Evolutionary conservation across 352 stramenopile species (phyloP), one percentile per base, ranked within the genome.

Genomic region (Globisporangium orthogonon): DNA sequence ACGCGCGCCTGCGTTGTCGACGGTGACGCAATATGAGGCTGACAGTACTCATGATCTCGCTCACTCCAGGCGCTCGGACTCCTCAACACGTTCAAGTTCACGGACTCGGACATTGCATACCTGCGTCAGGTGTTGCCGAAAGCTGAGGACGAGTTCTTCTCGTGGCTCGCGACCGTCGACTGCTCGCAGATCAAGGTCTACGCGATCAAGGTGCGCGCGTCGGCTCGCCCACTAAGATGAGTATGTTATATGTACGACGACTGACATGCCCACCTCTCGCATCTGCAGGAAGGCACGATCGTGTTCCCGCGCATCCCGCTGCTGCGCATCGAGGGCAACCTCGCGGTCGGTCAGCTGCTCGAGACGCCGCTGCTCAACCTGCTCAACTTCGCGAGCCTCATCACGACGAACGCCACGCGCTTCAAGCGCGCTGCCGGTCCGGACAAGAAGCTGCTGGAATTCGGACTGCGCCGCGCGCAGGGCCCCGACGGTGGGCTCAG

Each of bases 281-380:
- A 9, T n/a, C 37, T 39, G 17, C 59, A 76, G 60, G 96, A 99
- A 73, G 97, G 97, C 39, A 97, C 90, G 6, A 89, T 99, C 43
- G 91, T 95, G 17, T 99, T 99, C 76, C 97, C 97, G 17, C 80
- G 93, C 33, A 86, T 98, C 50, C 97, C 97, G 7, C 62, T 99
- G 17, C 61, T 98, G 56, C 93, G 91, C 18, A 82, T 99, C 28
- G 83, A 97, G 52, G 96, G 90, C 28, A 97, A 96, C 31, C 66
- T 99, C 39, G 95, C 73, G 0, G 81, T 99, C 40, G 86, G 84
- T 15, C 97, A 99, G 73, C 65, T 99, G 46, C 77, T 99, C 47
- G 97, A 99, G 82, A 99, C 97, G 15, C 97, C 97, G 18, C 65
- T 99, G 44, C 78, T 99, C 1, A 99, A 98, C 65, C 65, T 99